Percentiles rank a stretch among this genome's conserved stretches.
phyloP scores from a whole-genome alignment of 345 rosid genomes.

The Laguncularia racemosa region DNA sequence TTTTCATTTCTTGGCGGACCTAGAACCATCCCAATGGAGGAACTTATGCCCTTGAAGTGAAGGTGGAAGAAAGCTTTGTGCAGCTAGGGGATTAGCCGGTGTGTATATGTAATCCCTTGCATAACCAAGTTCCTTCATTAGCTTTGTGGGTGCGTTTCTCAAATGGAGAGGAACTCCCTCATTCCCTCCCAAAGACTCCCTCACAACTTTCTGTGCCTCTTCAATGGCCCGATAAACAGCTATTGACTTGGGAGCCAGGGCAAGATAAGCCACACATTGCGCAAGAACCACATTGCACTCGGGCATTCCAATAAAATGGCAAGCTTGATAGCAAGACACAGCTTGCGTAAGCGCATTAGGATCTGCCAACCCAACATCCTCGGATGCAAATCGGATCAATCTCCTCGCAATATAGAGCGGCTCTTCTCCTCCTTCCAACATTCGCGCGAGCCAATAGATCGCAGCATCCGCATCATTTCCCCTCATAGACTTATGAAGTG shows the following conservation, averaged over 20 bases:
- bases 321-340: constrained; percentile 86
- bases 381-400: constrained; percentile 75
- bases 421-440: constrained; percentile 82
- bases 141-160: constrained; percentile 77
- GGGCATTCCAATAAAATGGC: constrained; percentile 84
- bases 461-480: constrained; percentile 77
- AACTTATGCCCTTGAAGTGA: constrained; percentile 63
- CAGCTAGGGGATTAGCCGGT: constrained; percentile 50
- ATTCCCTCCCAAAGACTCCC: constrained; percentile 68
- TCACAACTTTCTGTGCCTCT: constrained; percentile 60
- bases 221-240: constrained; percentile 59
- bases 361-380: constrained; percentile 80
- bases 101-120: constrained; percentile 75
- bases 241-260: constrained; percentile 72
- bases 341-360: constrained; percentile 72
- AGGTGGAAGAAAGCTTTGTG: constrained; percentile 56
- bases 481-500: constrained; percentile 82
- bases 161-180: constrained; percentile 83
- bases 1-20: constrained; percentile 9
- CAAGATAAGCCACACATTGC: constrained; percentile 72
- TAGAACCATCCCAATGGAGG: constrained; percentile 54
- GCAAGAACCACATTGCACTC: constrained; percentile 77
- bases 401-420: constrained; percentile 86
- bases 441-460: constrained; percentile 74
- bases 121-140: constrained; percentile 76